These are phyloP conservation scores for Holtermanniella nyarrowii DNA, from an alignment of 768 basidiomycete species.

Conservation along the genomic window DNA sequence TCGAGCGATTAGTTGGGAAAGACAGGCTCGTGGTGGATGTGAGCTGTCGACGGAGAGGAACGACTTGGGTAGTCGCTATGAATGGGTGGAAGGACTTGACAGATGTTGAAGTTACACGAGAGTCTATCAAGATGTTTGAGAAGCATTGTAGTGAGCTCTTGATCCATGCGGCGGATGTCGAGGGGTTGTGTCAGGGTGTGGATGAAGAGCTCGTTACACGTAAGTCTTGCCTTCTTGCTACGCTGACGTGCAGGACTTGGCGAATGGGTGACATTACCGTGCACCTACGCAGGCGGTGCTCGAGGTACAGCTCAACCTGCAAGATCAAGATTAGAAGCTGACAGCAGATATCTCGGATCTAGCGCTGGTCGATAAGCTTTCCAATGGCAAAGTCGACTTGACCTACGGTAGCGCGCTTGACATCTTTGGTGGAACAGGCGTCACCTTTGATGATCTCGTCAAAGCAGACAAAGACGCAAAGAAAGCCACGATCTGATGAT, in stretches of 20 bases:
- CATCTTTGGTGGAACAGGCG: slow-evolving; percentile 46
- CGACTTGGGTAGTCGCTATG: slow-evolving; percentile 90
- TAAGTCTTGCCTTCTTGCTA: slow-evolving; percentile 40
- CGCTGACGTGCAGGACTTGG: slow-evolving; percentile 55
- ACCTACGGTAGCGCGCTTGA: slow-evolving; percentile 59
- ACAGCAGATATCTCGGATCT: slow-evolving; percentile 68
- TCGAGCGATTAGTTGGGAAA: slow-evolving; percentile 62
- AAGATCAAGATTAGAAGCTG: not conserved
- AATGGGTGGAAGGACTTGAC: slow-evolving; percentile 98
- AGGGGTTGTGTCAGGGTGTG: slow-evolving; percentile 92
- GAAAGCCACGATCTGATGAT: slow-evolving; percentile 1
- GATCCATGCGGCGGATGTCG: slow-evolving; percentile 96
- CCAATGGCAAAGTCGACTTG: slow-evolving; percentile 71
- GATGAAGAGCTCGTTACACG: slow-evolving; percentile 77
- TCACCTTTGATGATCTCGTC: slow-evolving; percentile 45
- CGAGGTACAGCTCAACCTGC: slow-evolving; percentile 50
- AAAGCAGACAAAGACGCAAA: slow-evolving; percentile 34
- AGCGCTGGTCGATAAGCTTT: slow-evolving; percentile 65
- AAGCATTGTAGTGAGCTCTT: slow-evolving; percentile 87
- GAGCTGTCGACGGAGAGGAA: slow-evolving; percentile 69
- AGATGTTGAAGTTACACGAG: slow-evolving; percentile 75
- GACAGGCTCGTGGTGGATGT: slow-evolving; percentile 89
- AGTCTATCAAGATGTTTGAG: slow-evolving; percentile 64
- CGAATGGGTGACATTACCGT: slow-evolving; percentile 80
- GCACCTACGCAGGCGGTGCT: slow-evolving; percentile 95